These are phyloP conservation scores for Circinella minor DNA, from an alignment of 371 early-diverging fungal species.

Conservation along the genomic window DNA sequence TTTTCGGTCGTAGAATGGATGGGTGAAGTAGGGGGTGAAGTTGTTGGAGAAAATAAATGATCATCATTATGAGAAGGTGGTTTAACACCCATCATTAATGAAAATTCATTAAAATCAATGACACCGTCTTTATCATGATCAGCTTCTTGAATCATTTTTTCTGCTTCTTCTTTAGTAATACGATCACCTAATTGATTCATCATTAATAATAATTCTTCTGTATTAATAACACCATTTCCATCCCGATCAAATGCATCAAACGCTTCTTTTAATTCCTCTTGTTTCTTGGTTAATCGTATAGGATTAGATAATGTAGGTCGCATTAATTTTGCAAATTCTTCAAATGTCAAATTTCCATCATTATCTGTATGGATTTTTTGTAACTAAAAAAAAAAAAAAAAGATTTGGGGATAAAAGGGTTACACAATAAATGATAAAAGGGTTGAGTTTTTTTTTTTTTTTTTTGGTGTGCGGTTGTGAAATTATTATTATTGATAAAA, in stretches of 20 bases:
- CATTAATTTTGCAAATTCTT: conserved; percentile 47
- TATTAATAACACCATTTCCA: conserved; percentile 45
- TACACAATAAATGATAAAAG: too few relatives aligned
- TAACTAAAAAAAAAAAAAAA: conserved; percentile 9
- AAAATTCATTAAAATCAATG: conserved; percentile 47
- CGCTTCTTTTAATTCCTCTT: conserved; percentile 46
- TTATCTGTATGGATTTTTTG: conserved; percentile 20
- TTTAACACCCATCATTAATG: conserved; percentile 46
- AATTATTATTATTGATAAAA: too few relatives aligned
- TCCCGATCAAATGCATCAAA: conserved; percentile 54
- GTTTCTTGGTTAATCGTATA: conserved; percentile 31
- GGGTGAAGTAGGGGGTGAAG: conserved; percentile 12
- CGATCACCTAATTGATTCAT: conserved; percentile 53
- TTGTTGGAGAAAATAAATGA: not conserved
- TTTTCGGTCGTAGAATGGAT: not conserved
- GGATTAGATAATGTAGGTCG: conserved; percentile 46
- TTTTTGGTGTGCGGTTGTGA: too few relatives aligned
- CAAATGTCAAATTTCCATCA: conserved; percentile 40
- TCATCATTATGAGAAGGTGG: conserved; percentile 9
- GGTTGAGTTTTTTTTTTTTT: too few relatives aligned
- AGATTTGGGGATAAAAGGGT: not conserved
- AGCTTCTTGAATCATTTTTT: conserved; percentile 44
- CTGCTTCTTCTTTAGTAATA: conserved; percentile 36
- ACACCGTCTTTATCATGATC: conserved; percentile 47
- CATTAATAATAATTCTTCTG: conserved; percentile 43